Evolutionary conservation across 257 asterid species (phyloP), one percentile per base, ranked within the genome.

Genomic region (Paraleonurus japonicus): DNA sequence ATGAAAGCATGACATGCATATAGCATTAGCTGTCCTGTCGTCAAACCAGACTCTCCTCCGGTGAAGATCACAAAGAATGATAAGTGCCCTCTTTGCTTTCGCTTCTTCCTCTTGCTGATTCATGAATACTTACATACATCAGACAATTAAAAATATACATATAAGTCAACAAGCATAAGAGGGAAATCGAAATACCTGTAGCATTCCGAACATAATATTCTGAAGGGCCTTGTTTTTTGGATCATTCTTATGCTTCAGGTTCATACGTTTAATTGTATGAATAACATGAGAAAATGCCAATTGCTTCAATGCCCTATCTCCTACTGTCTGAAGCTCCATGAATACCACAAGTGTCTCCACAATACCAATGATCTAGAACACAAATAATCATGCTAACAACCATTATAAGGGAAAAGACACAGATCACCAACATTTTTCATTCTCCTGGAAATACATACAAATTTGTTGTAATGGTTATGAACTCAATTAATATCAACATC

Each of bases 11-110:
- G 96, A 94, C 76, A 65, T 79, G 70, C 97, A 92, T 76, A 95
- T 87, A 41, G 97, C 99, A 84, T 89, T 89, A 50, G 98, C 96
- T 33, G 97, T 87, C 79, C 96, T 86, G 6, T 95, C 99, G 60
- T 95, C 97, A 69, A 76, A 77, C 99, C 99, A 92, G 59, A 92
- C 88, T 81, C 78, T 95, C 79, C 95, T 89, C 32, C 93, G 87
- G 80, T 92, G 93, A 64, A 95, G 92, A 60, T 92, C 96, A 57
- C 95, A 88, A 32, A 95, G 82, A 22, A 85, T 85, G 66, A 87
- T 74, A 65, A 95, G 93, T 4, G 98, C 84, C 71, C 91, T 84
- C 82, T 86, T 94, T 47, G 97, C 95, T 83, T 81, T 86, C 12
- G 86, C 81, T 81, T 88, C 98, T 37, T 95, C 98, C 84, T 95